Conservation (phyloP, 495 filamentous ascomycete genomes). For the Arthonia radiata region DNA sequence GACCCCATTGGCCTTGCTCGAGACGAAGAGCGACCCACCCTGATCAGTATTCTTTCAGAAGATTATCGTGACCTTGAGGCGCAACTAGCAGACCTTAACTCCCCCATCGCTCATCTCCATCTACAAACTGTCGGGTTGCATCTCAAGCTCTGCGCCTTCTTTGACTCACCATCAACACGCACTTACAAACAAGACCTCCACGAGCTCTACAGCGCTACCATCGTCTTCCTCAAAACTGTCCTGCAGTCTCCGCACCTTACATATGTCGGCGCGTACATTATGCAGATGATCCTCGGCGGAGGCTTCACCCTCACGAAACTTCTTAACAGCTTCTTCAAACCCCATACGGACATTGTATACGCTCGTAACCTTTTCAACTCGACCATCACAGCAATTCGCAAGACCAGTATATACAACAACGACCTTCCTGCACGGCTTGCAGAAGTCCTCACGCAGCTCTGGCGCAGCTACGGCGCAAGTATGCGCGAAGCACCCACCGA, state of each 20-base stretch:
- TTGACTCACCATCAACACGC: constrained; percentile 48
- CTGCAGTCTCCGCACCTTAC: constrained; percentile 30
- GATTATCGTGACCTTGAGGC: constrained; percentile 29
- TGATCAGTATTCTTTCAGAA: constrained; percentile 29
- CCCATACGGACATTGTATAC: constrained; percentile 46
- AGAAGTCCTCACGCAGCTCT: constrained; percentile 79
- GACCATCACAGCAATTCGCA: constrained; percentile 52
- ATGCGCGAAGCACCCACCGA: constrained; percentile 7
- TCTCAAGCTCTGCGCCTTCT: constrained; percentile 67
- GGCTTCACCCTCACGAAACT: constrained; percentile 71
- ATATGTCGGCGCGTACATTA: constrained; percentile 36
- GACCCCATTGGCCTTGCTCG: constrained; percentile 49
- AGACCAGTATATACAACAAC: constrained; percentile 56
- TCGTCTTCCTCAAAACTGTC: constrained; percentile 48
- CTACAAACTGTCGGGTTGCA: constrained; percentile 60
- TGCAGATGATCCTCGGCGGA: constrained; percentile 77
- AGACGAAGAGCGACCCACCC: constrained; percentile 41
- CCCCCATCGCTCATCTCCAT: constrained; percentile 25
- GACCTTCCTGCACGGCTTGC: constrained; percentile 68
- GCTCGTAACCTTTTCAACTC: constrained; percentile 49
- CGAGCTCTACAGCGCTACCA: constrained; percentile 50
- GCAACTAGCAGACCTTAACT: constrained; percentile 10
- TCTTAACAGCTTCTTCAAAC: constrained; percentile 57
- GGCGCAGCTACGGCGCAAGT: constrained; percentile 43
- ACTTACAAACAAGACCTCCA: constrained; percentile 59